Conservation (phyloP, 2,329 filamentous ascomycete genomes). For the Paracorniculantispora psalliotae region DNA sequence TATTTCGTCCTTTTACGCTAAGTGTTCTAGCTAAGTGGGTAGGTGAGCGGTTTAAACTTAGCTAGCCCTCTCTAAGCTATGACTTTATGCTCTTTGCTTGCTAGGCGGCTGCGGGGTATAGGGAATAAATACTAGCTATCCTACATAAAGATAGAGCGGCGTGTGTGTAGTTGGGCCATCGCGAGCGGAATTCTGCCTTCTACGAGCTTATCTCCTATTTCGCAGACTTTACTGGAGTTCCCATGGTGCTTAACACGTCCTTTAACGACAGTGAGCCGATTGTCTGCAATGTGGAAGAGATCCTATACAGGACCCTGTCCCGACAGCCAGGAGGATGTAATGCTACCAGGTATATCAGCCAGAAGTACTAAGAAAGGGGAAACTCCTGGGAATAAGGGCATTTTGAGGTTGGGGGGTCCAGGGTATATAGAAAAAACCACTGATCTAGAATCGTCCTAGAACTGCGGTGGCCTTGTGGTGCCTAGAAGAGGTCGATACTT, state of each 20-base stretch:
- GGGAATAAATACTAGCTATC: neutral
- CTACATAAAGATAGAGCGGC: conserved; percentile 1
- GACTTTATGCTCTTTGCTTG: conserved; percentile 4
- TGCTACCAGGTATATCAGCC: no score
- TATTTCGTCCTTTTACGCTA: conserved; percentile 3
- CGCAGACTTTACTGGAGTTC: neutral
- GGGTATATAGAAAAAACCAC: no score
- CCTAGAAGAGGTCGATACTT: no score
- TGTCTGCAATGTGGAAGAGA: no score
- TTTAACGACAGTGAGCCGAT: conserved; percentile 7
- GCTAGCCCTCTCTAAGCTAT: neutral
- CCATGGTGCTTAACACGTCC: conserved; percentile 9
- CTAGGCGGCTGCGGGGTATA: neutral
- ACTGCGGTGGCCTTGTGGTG: no score
- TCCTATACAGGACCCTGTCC: no score
- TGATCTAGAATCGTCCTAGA: no score
- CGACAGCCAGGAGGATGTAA: no score
- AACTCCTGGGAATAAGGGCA: no score
- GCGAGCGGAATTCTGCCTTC: neutral
- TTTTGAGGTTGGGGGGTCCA: no score
- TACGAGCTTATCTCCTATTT: neutral
- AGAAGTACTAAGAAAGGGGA: no score
- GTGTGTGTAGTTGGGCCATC: neutral
- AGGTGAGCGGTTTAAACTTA: neutral
- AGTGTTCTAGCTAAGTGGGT: neutral